Conservation (phyloP, 495 filamentous ascomycete genomes). For the Aspergillus avenaceus region DNA sequence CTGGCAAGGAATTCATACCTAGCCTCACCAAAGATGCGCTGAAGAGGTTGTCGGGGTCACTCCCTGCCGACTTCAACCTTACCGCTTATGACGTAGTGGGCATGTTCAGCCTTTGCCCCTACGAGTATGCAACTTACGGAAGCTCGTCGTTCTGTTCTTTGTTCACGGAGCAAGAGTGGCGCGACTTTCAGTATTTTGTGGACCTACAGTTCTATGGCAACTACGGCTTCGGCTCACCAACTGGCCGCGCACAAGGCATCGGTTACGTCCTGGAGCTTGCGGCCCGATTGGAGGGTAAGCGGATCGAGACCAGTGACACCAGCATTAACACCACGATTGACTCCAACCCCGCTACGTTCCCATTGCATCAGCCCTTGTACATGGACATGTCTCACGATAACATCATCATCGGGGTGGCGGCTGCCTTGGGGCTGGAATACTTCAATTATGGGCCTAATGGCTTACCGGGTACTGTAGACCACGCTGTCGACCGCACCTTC, state of each 20-base stretch:
- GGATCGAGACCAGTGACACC: slow-evolving; percentile 42
- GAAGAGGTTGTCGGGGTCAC: slow-evolving; percentile 19
- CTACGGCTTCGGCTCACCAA: slow-evolving; percentile 53
- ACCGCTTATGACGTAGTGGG: slow-evolving; percentile 48
- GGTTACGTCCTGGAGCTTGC: slow-evolving; percentile 61
- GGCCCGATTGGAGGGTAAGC: slow-evolving; percentile 53
- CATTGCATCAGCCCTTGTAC: slow-evolving; percentile 47
- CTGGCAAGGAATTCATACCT: slow-evolving; percentile 20
- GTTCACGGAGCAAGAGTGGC: slow-evolving; percentile 55
- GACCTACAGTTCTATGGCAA: slow-evolving; percentile 58
- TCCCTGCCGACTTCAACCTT: slow-evolving; percentile 43
- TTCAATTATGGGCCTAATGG: slow-evolving; percentile 48
- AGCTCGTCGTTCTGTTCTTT: slow-evolving; percentile 44
- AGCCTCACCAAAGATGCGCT: slow-evolving; percentile 22
- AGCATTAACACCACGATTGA: slow-evolving; percentile 57
- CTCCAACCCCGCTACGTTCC: slow-evolving; percentile 41
- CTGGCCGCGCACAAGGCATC: slow-evolving; percentile 57
- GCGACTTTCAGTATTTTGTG: slow-evolving; percentile 49
- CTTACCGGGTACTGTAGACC: slow-evolving; percentile 45
- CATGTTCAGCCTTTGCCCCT: slow-evolving; percentile 42
- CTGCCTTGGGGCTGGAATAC: slow-evolving; percentile 46
- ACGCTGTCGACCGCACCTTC: slow-evolving; percentile 29
- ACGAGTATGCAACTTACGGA: slow-evolving; percentile 25
- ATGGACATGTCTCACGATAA: slow-evolving; percentile 40
- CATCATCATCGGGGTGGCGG: slow-evolving; percentile 37